Percentiles rank a stretch among this genome's conserved stretches.
These are phyloP conservation scores for Colletotrichum eleusines DNA, from an alignment of 2,329 filamentous ascomycete genomes.

Conservation along the genomic window DNA sequence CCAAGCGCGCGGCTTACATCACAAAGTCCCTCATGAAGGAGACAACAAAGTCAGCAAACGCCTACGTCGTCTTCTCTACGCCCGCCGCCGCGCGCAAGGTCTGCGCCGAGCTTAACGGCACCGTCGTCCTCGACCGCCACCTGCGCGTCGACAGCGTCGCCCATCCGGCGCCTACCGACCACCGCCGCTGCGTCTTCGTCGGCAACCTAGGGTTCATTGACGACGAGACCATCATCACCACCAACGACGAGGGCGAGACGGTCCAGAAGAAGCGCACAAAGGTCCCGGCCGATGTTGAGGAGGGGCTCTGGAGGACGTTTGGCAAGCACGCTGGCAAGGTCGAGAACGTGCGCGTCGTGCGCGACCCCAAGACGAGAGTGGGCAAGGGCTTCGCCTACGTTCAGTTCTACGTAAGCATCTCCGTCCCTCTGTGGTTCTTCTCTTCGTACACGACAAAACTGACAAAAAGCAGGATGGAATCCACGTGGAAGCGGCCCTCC, in stretches of 20 bases:
- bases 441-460: background rate
- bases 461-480: conserved; percentile 74
- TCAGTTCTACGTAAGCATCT: conserved; percentile 78
- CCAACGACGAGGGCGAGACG: conserved; percentile 73
- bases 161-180: conserved; percentile 84
- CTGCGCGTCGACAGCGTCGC: conserved; percentile 91
- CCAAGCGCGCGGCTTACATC: conserved; percentile 94
- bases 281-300: conserved; percentile 86
- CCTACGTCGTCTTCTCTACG: conserved; percentile 90
- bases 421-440: background rate
- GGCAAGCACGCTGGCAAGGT: conserved; percentile 79
- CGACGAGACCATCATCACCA: conserved; percentile 80
- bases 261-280: conserved; percentile 80
- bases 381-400: conserved; percentile 99
- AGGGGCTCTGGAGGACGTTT: conserved; percentile 90
- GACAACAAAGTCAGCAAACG: conserved; percentile 93
- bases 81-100: conserved; percentile 81
- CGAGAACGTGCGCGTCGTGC: conserved; percentile 92
- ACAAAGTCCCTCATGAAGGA: conserved; percentile 91
- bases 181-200: conserved; percentile 93
- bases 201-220: conserved; percentile 97
- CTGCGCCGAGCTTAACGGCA: conserved; percentile 83
- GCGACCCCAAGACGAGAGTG: conserved; percentile 89
- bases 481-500: conserved; percentile 88
- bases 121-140: conserved; percentile 85